These are phyloP conservation scores for Mucor lusitanicus DNA, from an alignment of 371 early-diverging fungal genomes.

Conservation along the genomic window DNA sequence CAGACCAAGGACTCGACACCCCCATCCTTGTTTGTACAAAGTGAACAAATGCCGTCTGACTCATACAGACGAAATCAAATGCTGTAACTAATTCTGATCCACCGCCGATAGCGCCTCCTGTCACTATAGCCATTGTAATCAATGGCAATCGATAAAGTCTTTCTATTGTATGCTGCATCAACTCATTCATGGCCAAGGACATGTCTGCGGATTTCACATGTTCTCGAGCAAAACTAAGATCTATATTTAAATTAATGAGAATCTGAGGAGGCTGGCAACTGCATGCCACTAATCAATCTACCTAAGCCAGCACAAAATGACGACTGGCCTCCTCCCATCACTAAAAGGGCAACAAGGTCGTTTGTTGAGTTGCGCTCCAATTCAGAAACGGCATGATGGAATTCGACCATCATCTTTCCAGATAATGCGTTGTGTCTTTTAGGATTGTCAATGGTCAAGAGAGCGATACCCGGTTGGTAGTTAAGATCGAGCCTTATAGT, in stretches of 20 bases:
- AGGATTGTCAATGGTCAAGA: conserved; percentile 55
- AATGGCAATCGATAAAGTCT: conserved; percentile 60
- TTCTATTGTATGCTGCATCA: conserved; percentile 65
- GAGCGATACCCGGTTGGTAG: conserved; percentile 50
- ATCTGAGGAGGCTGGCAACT: background rate
- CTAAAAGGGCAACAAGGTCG: conserved; percentile 51
- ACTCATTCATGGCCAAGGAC: conserved; percentile 50
- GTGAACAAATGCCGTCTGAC: conserved; percentile 37
- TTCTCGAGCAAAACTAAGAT: conserved; percentile 54
- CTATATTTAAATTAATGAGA: conserved; percentile 21
- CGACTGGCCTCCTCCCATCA: conserved; percentile 53
- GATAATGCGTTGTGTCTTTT: conserved; percentile 65
- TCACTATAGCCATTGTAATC: conserved; percentile 64
- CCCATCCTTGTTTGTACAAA: conserved; percentile 74
- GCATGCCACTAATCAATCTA: conserved; percentile 16
- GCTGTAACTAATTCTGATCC: conserved; percentile 72
- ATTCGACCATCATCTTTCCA: conserved; percentile 74
- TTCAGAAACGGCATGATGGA: conserved; percentile 54
- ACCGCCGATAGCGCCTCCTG: conserved; percentile 71
- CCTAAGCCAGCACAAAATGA: conserved; percentile 72
- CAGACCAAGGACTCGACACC: conserved; percentile 67
- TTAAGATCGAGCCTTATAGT: conserved; percentile 38
- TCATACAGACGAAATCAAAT: conserved; percentile 65
- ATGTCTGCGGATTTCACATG: conserved; percentile 45
- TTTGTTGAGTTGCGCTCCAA: conserved; percentile 30